phyloP scores from a whole-genome alignment of 2,329 filamentous ascomycete species.

The Tolypocladium inflatum region DNA sequence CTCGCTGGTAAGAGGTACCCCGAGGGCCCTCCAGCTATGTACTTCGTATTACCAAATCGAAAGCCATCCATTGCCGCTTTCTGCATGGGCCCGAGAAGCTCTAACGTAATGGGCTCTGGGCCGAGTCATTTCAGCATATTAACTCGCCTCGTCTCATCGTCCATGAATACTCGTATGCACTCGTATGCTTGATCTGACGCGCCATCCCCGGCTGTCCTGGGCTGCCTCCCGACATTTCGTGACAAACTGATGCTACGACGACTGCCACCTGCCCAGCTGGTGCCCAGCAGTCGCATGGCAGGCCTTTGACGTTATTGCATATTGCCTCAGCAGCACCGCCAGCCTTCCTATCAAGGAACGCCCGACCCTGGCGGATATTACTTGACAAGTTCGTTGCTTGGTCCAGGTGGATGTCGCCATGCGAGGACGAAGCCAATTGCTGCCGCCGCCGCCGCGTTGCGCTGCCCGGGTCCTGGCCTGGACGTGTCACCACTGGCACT shows the following conservation, averaged over 20 bases:
- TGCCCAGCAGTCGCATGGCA: background rate
- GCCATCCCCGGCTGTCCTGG: background rate
- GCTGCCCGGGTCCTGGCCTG: too few relatives aligned
- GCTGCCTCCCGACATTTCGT: background rate
- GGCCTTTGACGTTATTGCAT: background rate
- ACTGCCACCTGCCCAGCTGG: background rate
- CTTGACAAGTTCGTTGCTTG: background rate
- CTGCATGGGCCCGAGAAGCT: conserved; percentile 20
- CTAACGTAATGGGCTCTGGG: conserved; percentile 37
- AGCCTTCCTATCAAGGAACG: background rate
- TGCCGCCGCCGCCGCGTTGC: background rate
- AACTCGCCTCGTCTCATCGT: background rate
- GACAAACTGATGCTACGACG: conserved; percentile 3
- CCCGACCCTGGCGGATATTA: background rate
- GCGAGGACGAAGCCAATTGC: background rate
- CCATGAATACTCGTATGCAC: too few relatives aligned
- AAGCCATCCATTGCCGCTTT: conserved; percentile 18
- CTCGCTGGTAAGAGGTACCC: conserved; percentile 1
- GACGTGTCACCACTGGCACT: background rate
- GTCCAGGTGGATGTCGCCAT: background rate
- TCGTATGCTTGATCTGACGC: background rate
- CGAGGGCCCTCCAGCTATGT: conserved; percentile 1
- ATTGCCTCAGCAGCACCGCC: too few relatives aligned
- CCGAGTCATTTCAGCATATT: conserved; percentile 16
- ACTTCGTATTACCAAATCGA: conserved; percentile 45